phyloP scores from a whole-genome alignment of 1,284 basidiomycete genomes.

The Dichomitus squalens region DNA sequence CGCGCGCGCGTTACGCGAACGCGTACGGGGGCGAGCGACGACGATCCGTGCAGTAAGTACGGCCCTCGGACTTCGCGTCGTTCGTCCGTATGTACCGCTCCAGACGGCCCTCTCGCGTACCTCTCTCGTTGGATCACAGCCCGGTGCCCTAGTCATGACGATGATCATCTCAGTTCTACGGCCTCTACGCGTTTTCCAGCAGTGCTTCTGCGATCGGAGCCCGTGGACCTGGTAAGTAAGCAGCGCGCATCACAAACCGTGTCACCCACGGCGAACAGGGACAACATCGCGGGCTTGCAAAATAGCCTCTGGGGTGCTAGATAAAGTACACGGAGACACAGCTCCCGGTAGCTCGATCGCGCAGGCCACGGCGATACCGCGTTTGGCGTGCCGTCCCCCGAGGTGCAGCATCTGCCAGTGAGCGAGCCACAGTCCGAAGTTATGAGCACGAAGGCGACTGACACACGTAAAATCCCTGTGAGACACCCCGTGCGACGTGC shows the following conservation, averaged over 20 bases:
- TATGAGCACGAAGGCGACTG: no score
- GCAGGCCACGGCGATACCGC: constrained; percentile 6
- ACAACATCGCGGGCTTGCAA: constrained; percentile 10
- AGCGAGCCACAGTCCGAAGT: no score
- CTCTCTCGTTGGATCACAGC: neutral
- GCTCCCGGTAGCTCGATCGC: neutral
- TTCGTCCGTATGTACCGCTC: neutral
- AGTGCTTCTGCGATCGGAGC: no score
- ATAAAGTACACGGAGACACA: no score
- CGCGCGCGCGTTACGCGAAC: neutral
- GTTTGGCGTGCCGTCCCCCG: no score
- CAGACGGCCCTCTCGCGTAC: neutral
- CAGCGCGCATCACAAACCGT: neutral
- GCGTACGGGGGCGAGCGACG: neutral
- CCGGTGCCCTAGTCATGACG: no score
- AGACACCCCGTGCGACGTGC: neutral
- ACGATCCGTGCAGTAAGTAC: no score
- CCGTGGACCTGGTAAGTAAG: no score
- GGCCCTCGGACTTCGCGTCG: neutral
- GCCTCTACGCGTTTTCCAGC: no score
- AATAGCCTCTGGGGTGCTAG: neutral
- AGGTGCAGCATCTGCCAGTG: no score
- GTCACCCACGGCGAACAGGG: neutral
- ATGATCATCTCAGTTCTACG: no score
- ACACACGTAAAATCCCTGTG: neutral